Base-by-base conservation (phyloP, 2,329 filamentous ascomycete genomes). In the Talaromyces sp. region DNA sequence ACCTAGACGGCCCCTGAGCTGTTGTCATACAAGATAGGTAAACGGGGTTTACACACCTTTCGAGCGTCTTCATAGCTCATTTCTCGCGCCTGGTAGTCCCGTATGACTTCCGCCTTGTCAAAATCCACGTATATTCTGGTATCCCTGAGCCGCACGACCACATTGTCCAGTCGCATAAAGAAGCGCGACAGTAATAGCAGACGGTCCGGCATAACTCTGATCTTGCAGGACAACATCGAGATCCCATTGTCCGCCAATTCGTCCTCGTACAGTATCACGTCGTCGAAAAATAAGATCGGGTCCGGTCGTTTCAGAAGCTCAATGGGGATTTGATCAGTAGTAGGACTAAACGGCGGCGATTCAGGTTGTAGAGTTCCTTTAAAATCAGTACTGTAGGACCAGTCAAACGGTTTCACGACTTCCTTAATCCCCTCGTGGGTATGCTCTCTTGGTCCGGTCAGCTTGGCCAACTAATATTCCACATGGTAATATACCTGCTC, bases 211-310 rank as follows among this genome's bases (percentile, higher is more conserved):
- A 98, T 97, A 61, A 98, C 93, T 63, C 95, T 84, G 57, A 98
- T 81, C 81, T 99, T 99, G 77, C 90, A 92, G 64, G 88, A 96
- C 62, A 96, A 82, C 72, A 97, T 84, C 32, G 92, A 91, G 68
- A 98, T 95, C 64, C 95, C 95, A 72, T 99, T 99, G 76, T 99
- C 95, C 63, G 96, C 95, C 54, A 99, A 85, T 80, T 99, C 95
- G 78, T 96, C 96, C 79, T 99, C 95, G 75, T 96, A 99, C 55
- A 99, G 83, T 69, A 97, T 87, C 44, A 99, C 92, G 69, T 98
- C 92, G 78, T 98, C 93, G 73, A 96, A 96, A 82, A 98, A 97
- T 5, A 96, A 79, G 66, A 99, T 99, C 0, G 95, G 95, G 73
- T 99, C 95, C 15, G 91, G 90, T 33, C 91, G 86, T 73, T 89